phyloP scores from a whole-genome alignment of 306 rosid genomes.

The Macrotyloma uniflorum region DNA sequence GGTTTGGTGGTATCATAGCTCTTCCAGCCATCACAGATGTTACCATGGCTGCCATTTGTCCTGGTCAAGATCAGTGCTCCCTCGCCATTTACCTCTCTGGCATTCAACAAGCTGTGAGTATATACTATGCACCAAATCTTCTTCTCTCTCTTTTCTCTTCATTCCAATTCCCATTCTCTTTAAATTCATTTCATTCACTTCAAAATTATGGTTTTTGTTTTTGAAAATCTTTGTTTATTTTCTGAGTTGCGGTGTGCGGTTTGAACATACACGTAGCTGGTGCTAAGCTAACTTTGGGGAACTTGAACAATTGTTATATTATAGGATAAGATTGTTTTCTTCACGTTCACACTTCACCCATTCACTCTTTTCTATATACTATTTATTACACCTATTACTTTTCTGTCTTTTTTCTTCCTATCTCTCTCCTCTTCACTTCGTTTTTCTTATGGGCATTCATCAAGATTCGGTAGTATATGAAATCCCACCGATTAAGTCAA shows the following conservation, averaged over 20 bases:
- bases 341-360: too few relatives aligned
- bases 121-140: not conserved
- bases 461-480: too few relatives aligned
- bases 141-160: not conserved
- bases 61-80: conserved; percentile 69
- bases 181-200: too few relatives aligned
- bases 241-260: not conserved
- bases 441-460: too few relatives aligned
- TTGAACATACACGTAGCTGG: not conserved
- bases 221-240: not conserved
- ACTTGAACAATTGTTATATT: not conserved
- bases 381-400: too few relatives aligned
- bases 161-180: too few relatives aligned
- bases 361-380: too few relatives aligned
- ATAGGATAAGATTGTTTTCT: too few relatives aligned
- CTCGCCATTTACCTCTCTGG: conserved; percentile 92
- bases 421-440: too few relatives aligned
- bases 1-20: conserved; percentile 38
- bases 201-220: too few relatives aligned
- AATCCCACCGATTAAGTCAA: not conserved
- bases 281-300: not conserved
- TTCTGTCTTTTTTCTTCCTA: too few relatives aligned
- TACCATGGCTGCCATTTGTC: conserved; percentile 77
- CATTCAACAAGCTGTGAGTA: conserved; percentile 70
- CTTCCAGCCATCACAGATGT: conserved; percentile 69